Conservation (phyloP, 768 basidiomycete genomes). For the Termitomyces sp. region DNA sequence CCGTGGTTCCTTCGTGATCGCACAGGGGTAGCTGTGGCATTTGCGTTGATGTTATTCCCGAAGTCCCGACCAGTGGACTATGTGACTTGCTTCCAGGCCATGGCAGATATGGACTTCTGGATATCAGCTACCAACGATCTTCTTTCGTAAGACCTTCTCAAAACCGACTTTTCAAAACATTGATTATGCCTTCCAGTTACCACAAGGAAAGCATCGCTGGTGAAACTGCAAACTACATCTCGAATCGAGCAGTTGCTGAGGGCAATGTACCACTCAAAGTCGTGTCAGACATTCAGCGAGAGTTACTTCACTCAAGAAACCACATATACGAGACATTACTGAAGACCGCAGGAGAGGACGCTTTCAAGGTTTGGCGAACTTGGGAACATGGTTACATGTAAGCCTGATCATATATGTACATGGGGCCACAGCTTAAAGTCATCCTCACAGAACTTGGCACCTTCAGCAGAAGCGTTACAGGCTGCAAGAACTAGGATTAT, state of each 20-base stretch:
- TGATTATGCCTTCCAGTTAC: constrained; percentile 6
- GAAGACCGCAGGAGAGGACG: neutral
- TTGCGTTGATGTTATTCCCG: constrained; percentile 15
- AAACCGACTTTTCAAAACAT: neutral
- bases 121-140: constrained; percentile 16
- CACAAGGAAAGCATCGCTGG: constrained; percentile 21
- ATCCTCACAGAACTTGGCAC: neutral
- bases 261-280: constrained; percentile 2
- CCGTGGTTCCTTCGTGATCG: constrained; percentile 19
- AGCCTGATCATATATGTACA: neutral
- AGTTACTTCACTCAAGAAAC: constrained; percentile 5
- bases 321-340: constrained; percentile 1
- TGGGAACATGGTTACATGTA: constrained; percentile 15
- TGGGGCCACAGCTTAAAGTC: neutral
- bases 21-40: constrained; percentile 14
- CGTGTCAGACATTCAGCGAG: constrained; percentile 11
- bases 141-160: constrained; percentile 14
- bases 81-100: constrained; percentile 14
- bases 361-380: constrained; percentile 5
- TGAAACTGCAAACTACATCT: constrained; percentile 16
- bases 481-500: neutral
- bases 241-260: constrained; percentile 12
- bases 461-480: constrained; percentile 4
- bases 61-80: constrained; percentile 9
- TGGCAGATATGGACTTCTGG: constrained; percentile 19